Conservation (phyloP, 1,284 basidiomycete species). For the Rhodotorula sp. region DNA sequence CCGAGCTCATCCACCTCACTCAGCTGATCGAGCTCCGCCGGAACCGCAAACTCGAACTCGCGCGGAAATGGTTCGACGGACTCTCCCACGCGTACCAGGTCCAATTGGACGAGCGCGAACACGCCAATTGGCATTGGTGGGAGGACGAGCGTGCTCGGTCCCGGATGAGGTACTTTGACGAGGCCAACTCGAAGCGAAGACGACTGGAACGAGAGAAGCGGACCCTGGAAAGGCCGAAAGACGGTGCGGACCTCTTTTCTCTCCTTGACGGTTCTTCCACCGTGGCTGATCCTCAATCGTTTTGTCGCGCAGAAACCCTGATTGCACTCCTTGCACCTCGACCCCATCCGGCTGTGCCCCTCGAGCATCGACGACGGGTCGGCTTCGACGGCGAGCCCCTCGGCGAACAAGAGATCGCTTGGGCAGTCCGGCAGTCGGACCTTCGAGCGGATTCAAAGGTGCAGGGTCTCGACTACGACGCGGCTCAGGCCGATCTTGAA, state of each 20-base stretch:
- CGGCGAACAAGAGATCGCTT: slow-evolving; percentile 41
- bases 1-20: slow-evolving; percentile 75
- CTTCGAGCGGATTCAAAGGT: slow-evolving; percentile 26
- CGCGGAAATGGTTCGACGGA: slow-evolving; percentile 55
- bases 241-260: slow-evolving; percentile 53
- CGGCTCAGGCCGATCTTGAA: slow-evolving; percentile 40
- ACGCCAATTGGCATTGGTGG: slow-evolving; percentile 66
- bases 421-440: slow-evolving; percentile 39
- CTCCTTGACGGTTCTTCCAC: neutral
- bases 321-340: slow-evolving; percentile 30
- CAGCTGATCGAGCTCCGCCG: slow-evolving; percentile 49
- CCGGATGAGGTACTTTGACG: slow-evolving; percentile 77
- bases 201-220: slow-evolving; percentile 76
- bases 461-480: slow-evolving; percentile 39
- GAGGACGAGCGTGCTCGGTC: slow-evolving; percentile 69
- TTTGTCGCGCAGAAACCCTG: no score
- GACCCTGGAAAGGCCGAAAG: slow-evolving; percentile 67
- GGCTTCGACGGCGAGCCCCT: slow-evolving; percentile 40
- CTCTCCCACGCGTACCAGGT: slow-evolving; percentile 69
- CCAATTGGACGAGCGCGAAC: slow-evolving; percentile 58
- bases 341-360: slow-evolving; percentile 35
- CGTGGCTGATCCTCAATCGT: no score
- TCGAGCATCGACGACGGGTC: slow-evolving; percentile 36
- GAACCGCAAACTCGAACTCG: slow-evolving; percentile 48
- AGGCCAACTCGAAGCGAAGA: slow-evolving; percentile 74